Evolutionary conservation across 2,329 filamentous ascomycete species (phyloP), one percentile per base, ranked within the genome.

Genomic region (Penicillium freii): DNA sequence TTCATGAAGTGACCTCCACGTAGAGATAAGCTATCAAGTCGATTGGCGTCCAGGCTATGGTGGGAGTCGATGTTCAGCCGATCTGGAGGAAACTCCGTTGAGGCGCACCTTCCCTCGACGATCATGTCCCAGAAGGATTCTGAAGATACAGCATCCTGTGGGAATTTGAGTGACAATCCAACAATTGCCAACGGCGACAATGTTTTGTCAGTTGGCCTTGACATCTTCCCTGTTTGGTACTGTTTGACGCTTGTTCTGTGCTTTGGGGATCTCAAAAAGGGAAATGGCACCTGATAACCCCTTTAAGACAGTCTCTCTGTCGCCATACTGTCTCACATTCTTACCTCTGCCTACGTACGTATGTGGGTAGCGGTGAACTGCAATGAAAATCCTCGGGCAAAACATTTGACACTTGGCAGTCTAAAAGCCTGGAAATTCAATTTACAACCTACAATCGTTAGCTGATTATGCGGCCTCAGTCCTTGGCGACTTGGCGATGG

Each of bases 41-140:
- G 62, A 25, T 51, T 57, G 17, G 50, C 47, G 43, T 71, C 58
- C 3, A 59, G 56, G 51, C 69, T 57, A 46, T 69, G 62, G 39
- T 62, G 63, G 9, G 59, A 57, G 15, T 68, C 59, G n/a, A 64
- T 60, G 34, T 67, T 70, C 44, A 69, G 57, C 3, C 69, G 62
- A 25, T 66, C 62, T 3, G 43, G 27, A 1, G 69, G 69, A 5
- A 71, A 55, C 15, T 71, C 63, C 4, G 49, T 61, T 25, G 54
- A 57, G 5, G 56, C 62, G 54, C 52, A 62, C 21, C 65, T 53
- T 4, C 64, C 63, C 13, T 65, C 47, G 2, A 60, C 40, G 21
- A 69, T 23, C 55, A 67, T 58, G 3, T 67, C 45, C 66, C 66
- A 69, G 38, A 69, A 67, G 1, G 42, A 21, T 13, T 66, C 56